These are phyloP conservation scores for Bipolaris victoriae DNA, from an alignment of 2,329 filamentous ascomycete genomes.

Conservation along the genomic window DNA sequence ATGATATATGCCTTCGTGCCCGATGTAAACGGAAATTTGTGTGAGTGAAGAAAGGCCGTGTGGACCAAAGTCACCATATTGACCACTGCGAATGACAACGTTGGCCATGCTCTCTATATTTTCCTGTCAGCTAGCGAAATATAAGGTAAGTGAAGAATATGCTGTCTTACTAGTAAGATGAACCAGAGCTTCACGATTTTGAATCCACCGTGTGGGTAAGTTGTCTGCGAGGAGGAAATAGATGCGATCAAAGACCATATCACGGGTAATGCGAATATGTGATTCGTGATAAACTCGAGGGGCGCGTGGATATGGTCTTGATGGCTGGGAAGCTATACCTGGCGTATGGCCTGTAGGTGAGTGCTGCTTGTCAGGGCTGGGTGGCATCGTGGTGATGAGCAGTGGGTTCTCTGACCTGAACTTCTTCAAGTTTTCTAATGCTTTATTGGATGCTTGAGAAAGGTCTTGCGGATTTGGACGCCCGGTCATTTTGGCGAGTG, in stretches of 20 bases:
- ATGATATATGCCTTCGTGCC: conserved; percentile 6
- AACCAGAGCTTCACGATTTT: neutral
- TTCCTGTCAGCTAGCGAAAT: neutral
- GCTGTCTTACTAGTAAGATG: neutral
- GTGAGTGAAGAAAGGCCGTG: conserved; percentile 3
- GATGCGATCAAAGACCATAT: conserved; percentile 6
- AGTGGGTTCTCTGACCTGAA: neutral
- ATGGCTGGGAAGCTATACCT: neutral
- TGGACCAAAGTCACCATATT: conserved; percentile 11
- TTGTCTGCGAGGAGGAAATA: neutral
- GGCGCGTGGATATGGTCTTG: neutral
- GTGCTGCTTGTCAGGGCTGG: neutral
- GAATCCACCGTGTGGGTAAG: neutral
- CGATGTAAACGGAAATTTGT: conserved; percentile 13
- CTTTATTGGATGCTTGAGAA: neutral
- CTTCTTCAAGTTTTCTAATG: neutral
- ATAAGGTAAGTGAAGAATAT: neutral
- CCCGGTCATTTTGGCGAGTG: neutral
- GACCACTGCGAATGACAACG: neutral
- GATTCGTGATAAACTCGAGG: neutral
- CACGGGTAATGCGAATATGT: conserved; percentile 1
- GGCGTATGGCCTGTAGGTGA: neutral
- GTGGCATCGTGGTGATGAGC: neutral
- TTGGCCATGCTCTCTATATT: neutral
- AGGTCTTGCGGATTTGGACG: neutral